Evolutionary conservation across 352 stramenopile species (phyloP).

Genomic region (Globisporangium paddicum): DNA sequence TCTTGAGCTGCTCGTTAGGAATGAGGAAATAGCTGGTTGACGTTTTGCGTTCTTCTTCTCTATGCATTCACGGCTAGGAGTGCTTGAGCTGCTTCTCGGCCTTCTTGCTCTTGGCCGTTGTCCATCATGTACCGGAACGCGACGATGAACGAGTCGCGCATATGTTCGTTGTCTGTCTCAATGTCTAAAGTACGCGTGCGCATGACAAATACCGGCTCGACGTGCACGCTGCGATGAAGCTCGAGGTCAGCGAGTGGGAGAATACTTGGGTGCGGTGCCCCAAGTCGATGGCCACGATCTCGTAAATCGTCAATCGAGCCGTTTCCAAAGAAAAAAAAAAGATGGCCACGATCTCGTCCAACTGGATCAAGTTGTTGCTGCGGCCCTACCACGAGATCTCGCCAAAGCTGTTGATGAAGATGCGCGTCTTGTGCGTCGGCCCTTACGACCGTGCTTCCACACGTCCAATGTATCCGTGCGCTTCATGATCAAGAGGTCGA

Average conservation of each 20-base stretch:
- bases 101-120: conserved; percentile 75
- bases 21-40: neutral
- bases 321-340: too few species aligned
- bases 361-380: conserved; percentile 66
- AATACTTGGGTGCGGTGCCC: conserved; percentile 70
- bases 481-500: conserved; percentile 83
- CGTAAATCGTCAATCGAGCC: too few species aligned
- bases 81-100: conserved; percentile 65
- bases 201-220: conserved; percentile 60
- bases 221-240: conserved; percentile 23
- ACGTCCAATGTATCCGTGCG: conserved; percentile 64
- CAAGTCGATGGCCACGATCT: too few species aligned
- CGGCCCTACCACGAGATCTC: conserved; percentile 81
- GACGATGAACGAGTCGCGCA: conserved; percentile 83
- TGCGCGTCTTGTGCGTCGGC: conserved; percentile 75
- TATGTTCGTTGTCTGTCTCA: conserved; percentile 58
- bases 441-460: conserved; percentile 77
- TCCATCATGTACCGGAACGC: conserved; percentile 83
- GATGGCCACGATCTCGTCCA: conserved; percentile 68
- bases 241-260: conserved; percentile 29
- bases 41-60: too few species aligned
- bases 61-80: neutral
- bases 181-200: conserved; percentile 65
- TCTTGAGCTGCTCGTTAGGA: neutral
- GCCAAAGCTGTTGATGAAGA: conserved; percentile 79